Base-by-base conservation (phyloP, 2,329 filamentous ascomycete species). In the Sporothrix mexicana region DNA sequence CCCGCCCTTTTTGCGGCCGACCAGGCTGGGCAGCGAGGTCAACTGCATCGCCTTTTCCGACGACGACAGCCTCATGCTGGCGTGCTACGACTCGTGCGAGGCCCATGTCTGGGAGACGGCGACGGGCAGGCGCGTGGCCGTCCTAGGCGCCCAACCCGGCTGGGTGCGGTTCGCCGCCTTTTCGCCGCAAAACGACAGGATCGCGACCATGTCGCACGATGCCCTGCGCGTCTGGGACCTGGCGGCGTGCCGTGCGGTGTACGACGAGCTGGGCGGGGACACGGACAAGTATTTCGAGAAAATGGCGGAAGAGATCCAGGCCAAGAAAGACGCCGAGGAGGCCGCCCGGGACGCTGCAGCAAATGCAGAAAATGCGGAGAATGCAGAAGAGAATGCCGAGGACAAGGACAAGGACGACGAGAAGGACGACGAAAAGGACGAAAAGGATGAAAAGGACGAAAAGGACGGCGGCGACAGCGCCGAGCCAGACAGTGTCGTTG, bases 21-120 rank as follows among this genome's bases (percentile, higher is more conserved):
- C 30, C 30, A 4, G 30, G 4, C 4, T 36, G 30, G 30, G 30
- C 15, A 20, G n/a, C 51, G 64, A 51, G 36, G 23, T 66, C n/a
- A 66, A 66, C 62, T 66, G 62, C 41, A 41, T 66, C 17, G 51
- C n/a, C 23, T 43, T 67, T 67, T 67, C 64, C 43, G 51, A 20
- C 23, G 36, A 66, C 62, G 62, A 66, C 41, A n/a, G n/a, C 13
- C 62, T 67, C 23, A 13, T 67, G 64, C 20, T 67, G 15, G 9
- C 45, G 64, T 51, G 20, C 45, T 51, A 67, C 64, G 64, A 51
- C 64, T 51, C 30, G 6, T 13, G 43, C 43, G 2, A 51, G 64
- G 17, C 12, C 2, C 12, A 67, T n/a, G 45, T 67, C 20, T 67
- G 64, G 64, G 43, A 51, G 12, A 67, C 64, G 45, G 13, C 25